These are phyloP conservation scores for Miscanthus lutarioriparius DNA, from an alignment of 176 grass and related monocot genomes.

Conservation along the genomic window DNA sequence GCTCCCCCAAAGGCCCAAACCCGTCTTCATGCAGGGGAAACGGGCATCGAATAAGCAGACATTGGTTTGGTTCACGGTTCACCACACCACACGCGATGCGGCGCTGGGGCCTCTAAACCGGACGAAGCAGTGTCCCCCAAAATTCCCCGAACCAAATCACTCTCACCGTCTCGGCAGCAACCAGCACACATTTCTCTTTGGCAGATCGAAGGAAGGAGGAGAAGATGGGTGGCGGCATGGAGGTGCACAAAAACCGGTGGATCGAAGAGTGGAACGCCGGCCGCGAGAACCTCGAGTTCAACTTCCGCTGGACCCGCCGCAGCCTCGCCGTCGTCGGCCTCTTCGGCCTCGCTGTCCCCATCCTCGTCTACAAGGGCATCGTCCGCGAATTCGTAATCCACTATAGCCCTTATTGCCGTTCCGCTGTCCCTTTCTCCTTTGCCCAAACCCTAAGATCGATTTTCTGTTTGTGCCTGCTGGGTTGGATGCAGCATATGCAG, in stretches of 20 bases:
- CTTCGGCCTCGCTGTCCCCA: slow-evolving; percentile 71
- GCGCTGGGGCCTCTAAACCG: too few relatives aligned
- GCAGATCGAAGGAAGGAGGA: neutral
- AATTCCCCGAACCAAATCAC: slow-evolving; percentile 2
- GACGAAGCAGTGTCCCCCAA: neutral
- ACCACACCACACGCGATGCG: too few relatives aligned
- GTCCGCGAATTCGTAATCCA: slow-evolving; percentile 70
- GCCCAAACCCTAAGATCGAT: slow-evolving; percentile 32
- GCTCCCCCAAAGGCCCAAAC: too few relatives aligned
- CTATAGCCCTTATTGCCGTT: neutral
- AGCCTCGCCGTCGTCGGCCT: slow-evolving; percentile 69
- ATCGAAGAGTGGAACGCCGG: slow-evolving; percentile 81
- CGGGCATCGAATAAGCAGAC: too few relatives aligned
- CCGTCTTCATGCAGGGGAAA: too few relatives aligned
- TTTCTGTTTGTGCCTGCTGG: neutral
- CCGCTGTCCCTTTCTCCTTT: neutral
- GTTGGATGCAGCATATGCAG: slow-evolving; percentile 90
- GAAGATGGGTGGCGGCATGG: slow-evolving; percentile 83
- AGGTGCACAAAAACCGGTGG: slow-evolving; percentile 78
- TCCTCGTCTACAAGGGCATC: slow-evolving; percentile 82
- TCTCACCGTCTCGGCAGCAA: slow-evolving; percentile 3
- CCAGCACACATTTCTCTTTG: neutral
- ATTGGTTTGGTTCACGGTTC: too few relatives aligned
- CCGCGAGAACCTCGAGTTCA: slow-evolving; percentile 69
- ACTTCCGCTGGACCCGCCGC: slow-evolving; percentile 75